Evolutionary conservation across 495 filamentous ascomycete genomes (phyloP), one percentile per base, ranked within the genome.

Genomic region (Alectoria sarmentosa): DNA sequence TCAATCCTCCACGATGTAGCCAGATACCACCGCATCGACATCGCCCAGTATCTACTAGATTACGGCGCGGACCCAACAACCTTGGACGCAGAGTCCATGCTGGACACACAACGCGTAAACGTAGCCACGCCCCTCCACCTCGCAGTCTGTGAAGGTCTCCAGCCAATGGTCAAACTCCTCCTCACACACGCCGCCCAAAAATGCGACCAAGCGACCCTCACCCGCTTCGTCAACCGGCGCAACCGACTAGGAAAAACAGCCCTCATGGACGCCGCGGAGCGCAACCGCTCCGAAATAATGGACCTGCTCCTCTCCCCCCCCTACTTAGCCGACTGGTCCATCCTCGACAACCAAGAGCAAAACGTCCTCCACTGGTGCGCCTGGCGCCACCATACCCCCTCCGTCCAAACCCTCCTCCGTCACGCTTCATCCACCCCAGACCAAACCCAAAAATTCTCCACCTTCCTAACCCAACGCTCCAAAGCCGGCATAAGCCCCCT

Each of bases 291-390:
- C 23, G 62, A 64, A 32, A 14, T 64, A 26, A 60, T 64, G 49
- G 34, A 61, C 11, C 3, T 61, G 36, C 62, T 64, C 9, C 62
- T 64, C 21, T 46, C 39, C 14, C 30, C 54, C 7, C 49, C 48
- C 6, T 58, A 60, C n/a, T 38, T 8, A 4, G 62, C 62, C 39
- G 60, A 62, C 60, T 62, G 60, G 60, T 62, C 60, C n/a, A 14
- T 62, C n/a, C n/a, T 42, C 14, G 62, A 64, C 55, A 64, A 64
- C 55, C 17, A 59, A 5, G 26, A 34, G 38, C 28, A 38, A 2
- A 64, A 57, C n/a, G 62, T 36, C 10, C 55, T 64, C 28, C 62
- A 64, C n/a, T 64, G 41, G 32, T 64, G 62, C 34, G 62, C 39
- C 9, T 64, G 48, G 49, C 62, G 62, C 23, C 32, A 59, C 62